A percentile compares a stretch with the other conserved stretches of the same genome.
These are phyloP conservation scores for Apostasia shenzhenica DNA, from an alignment of 106 monocot species.

Conservation along the genomic window DNA sequence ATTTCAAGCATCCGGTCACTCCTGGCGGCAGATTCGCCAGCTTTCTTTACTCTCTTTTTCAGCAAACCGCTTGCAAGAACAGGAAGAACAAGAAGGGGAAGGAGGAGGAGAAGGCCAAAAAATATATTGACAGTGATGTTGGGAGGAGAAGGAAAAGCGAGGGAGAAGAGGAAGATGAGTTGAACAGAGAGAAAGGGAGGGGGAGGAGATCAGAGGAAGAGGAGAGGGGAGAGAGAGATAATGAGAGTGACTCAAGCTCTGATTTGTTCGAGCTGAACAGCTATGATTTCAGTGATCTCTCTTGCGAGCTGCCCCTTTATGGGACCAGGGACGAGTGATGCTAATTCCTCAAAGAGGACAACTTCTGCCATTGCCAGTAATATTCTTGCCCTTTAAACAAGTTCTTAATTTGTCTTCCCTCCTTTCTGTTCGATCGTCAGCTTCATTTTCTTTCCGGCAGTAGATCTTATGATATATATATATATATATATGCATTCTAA, in stretches of 20 bases:
- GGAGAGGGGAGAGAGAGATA: conserved; percentile 4
- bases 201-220: conserved; percentile 1
- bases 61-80: conserved; percentile 14
- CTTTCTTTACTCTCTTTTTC: conserved; percentile 29
- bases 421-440: too few species aligned
- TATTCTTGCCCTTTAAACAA: too few species aligned
- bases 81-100: conserved; percentile 2
- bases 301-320: conserved; percentile 8
- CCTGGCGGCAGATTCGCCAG: conserved; percentile 23
- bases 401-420: too few species aligned
- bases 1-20: conserved; percentile 19
- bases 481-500: too few species aligned
- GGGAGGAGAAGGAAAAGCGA: neutral
- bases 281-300: conserved; percentile 9
- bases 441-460: too few species aligned
- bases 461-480: too few species aligned
- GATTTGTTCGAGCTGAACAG: conserved; percentile 48
- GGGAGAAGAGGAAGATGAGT: conserved; percentile 2
- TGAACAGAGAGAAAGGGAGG: neutral
- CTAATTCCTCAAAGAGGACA: too few species aligned
- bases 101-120: neutral
- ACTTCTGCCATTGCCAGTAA: too few species aligned
- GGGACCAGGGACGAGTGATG: neutral
- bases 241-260: conserved; percentile 44
- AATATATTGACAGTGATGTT: neutral